Evolutionary conservation across 371 early-diverging fungal genomes (phyloP), one percentile per base, ranked within the genome.

Genomic region (Apophysomyces variabilis): DNA sequence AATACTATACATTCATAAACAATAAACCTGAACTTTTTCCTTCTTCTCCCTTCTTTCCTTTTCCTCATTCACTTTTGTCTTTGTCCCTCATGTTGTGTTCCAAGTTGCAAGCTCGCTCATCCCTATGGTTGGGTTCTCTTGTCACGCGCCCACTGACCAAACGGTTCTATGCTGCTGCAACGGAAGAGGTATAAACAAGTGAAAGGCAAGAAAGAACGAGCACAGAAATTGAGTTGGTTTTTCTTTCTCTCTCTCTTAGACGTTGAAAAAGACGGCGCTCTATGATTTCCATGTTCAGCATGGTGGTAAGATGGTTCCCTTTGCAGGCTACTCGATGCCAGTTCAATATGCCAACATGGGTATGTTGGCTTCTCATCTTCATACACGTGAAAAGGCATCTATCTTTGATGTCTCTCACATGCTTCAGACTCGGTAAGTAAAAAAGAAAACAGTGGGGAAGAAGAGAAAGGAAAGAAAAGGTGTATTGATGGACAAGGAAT

Each of bases 341-440:
- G 91, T 99, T 44, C 90, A 91, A 73, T 99, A 97, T 78, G 58
- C 82, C 38, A 84, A 83, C 68, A 86, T 90, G 76, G 93, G 95
- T 54, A 90, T 94, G 35, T 80, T 96, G 43, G 92, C 93, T 16
- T 94, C 95, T 18, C 97, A 97, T 75, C 71, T 87, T 61, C 96
- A 95, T 82, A 97, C 97, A 4, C 87, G 99, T 69, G 77, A 89
- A 70, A 89, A 95, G 65, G 95, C 96, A 1, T 96, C 96, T 5
- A 79, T 99, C 62, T 99, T 99, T 77, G 99, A 99, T 80, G 99
- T 99, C 38, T 95, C 96, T 37, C 99, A 99, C 77, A 99, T 99
- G 99, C 88, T 98, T 60, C 98, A 98, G 80, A 92, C 96, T 38
- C 86, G 92, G 93, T 92, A 85, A 67, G 72, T 58, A 21, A 50